A percentile compares a stretch with the other conserved stretches of the same genome.
Conservation (phyloP, 805 yeast species). For the Zygotorulaspora chibaensis region DNA sequence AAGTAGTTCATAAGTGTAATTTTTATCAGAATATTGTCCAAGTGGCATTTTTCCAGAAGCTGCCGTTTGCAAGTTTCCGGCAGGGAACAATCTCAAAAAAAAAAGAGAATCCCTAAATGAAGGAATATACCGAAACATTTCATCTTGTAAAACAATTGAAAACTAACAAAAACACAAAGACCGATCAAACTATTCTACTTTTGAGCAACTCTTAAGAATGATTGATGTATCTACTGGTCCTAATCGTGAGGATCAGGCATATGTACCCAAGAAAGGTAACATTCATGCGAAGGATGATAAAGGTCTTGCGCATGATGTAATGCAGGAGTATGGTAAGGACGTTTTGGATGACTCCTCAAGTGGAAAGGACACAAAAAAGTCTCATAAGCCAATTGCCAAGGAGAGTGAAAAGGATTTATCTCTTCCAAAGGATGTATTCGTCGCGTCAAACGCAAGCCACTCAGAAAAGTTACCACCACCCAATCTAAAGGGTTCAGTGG, state of each 20-base stretch:
- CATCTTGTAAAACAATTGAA: neutral
- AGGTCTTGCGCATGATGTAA: conserved; percentile 9
- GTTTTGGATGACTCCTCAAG: conserved; percentile 5
- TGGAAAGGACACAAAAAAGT: neutral
- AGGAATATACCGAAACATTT: neutral
- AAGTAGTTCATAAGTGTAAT: no score
- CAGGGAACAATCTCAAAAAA: neutral
- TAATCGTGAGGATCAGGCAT: conserved; percentile 10
- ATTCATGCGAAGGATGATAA: conserved; percentile 7
- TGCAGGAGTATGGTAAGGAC: conserved; percentile 13
- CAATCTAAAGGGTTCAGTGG: conserved; percentile 26
- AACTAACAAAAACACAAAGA: neutral
- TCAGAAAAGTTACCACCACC: conserved; percentile 24
- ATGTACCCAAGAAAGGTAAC: conserved; percentile 9
- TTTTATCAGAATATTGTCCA: neutral
- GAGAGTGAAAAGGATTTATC: neutral
- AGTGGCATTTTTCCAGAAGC: neutral
- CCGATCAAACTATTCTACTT: neutral
- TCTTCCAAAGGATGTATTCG: conserved; percentile 14
- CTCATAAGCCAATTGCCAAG: neutral
- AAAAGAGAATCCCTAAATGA: neutral
- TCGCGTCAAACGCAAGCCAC: conserved; percentile 25
- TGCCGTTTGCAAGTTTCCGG: neutral
- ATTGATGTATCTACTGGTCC: conserved; percentile 9
- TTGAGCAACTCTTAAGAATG: neutral